phyloP scores from a whole-genome alignment of 2,329 filamentous ascomycete species.

The Diaporthe aspalathi region DNA sequence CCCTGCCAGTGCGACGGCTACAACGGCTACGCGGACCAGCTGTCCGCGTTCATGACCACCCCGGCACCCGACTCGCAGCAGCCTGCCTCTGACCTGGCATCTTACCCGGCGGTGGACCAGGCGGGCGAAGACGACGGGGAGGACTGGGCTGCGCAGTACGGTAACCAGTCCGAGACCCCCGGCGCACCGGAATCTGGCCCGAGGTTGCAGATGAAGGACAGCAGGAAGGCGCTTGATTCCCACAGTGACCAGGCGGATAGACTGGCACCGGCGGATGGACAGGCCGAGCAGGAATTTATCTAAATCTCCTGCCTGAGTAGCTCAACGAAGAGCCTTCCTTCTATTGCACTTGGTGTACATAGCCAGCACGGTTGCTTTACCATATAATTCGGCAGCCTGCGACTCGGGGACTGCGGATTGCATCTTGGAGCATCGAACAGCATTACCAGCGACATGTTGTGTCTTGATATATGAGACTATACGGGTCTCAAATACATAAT shows the following conservation, averaged over 20 bases:
- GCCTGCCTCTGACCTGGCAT: background rate
- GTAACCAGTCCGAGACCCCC: background rate
- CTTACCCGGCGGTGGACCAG: background rate
- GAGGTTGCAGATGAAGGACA: conserved; percentile 24
- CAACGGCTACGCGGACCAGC: conserved; percentile 37
- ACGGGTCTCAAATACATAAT: background rate
- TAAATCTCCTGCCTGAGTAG: background rate
- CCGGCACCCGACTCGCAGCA: conserved; percentile 1
- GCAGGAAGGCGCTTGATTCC: background rate
- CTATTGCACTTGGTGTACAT: background rate
- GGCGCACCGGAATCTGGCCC: background rate
- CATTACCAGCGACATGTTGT: no score
- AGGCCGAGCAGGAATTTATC: conserved; percentile 10
- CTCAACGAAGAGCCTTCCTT: no score
- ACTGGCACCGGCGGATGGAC: background rate
- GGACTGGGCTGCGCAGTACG: conserved; percentile 35
- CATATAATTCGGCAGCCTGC: background rate
- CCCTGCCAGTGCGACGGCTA: conserved; percentile 36
- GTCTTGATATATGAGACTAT: background rate
- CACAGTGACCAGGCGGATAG: background rate
- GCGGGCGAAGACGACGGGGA: conserved; percentile 18
- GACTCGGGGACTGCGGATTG: background rate
- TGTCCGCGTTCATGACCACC: conserved; percentile 38
- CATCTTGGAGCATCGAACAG: background rate
- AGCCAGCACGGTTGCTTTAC: background rate